Base-by-base conservation (phyloP, 257 asterid genomes). In the Nyctanthes arbortristis region DNA sequence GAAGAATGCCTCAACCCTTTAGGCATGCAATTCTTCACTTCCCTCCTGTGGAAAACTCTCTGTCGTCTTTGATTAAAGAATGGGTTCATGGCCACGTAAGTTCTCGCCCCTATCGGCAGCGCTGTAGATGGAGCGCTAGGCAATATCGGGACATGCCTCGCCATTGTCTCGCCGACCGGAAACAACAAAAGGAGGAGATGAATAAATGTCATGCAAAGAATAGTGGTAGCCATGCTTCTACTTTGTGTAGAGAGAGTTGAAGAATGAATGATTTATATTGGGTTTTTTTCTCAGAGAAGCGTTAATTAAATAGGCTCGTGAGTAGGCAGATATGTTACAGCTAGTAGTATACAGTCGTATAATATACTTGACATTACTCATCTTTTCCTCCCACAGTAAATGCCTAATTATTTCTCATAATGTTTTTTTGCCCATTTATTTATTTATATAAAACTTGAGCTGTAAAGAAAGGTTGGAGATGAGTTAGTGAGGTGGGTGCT, bases 1-100 rank as follows among this genome's bases (percentile, higher is more conserved):
- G 97, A 92, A 3, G 97, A 83, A 62, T 79, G 96, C 61, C 80
- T 79, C 7, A 79, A 43, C 25, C 96, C 96, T 60, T 89, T 92
- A 0, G 97, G 96, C 91, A 79, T 83, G 77, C 97, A 92, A 43
- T 87, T 72, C 76, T 80, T 80, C n/a, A 89, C 60, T 65, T 69
- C 84, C 13, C 66, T 63, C 32, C 57, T 71, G 56, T 59, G 84
- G 12, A 82, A 80, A 49, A 69, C 59, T 0, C 59, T 47, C 1
- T 67, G 56, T 1, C 63, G 71, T 20, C 80, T 79, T 64, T 73
- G 84, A 63, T 69, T 83, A 54, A 58, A 55, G 28, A 59, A 69
- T 0, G 92, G 91, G 2, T 79, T 80, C 79, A 71, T 32, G 0
- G 77, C 72, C 16, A 45, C 65, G 43, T 43, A 68, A 2, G 47